Evolutionary conservation across 257 asterid genomes (phyloP), one percentile per base, ranked within the genome.

Genomic region (Marsdenia floribunda): DNA sequence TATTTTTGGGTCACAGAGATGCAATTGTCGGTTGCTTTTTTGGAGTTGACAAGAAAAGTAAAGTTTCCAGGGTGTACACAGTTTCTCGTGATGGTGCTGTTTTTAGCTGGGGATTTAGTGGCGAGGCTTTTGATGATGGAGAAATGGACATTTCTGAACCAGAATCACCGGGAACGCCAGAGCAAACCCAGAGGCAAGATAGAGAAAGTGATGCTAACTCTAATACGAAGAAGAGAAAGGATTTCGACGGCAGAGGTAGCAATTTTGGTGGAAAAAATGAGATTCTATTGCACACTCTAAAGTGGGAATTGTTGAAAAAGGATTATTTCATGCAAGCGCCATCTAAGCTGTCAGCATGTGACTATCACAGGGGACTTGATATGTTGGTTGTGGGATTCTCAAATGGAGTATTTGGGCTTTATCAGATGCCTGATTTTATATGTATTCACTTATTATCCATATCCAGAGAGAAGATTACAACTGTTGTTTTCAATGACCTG

Each of bases 401-500:
- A 42, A 89, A 88, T 81, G 99, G 99, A n/a, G 96, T 90, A 29
- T 95, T 95, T 78, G 98, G 93, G 18, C 87, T 95, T 67, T 92
- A 95, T 85, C 98, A 90, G 88, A 86, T 95, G 96, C 96, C 99
- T 18, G 97, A 89, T 76, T 95, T 95, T 75, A 89, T 88, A 74
- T 95, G 99, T 83, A 85, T 90, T 71, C 97, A 95, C 82, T 77
- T 89, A 80, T 55, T 95, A 74, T 90, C 98, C 2, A 90, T 92
- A 76, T 92, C 98, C 0, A 77, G 96, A 55, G 96, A 90, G 88
- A 94, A 94, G 87, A 88, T 95, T 57, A 90, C 97, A 4, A 87
- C 93, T 0, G 93, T 93, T 0, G 87, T 86, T 60, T 95, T 95
- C 80, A 95, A 92, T 86, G 97, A 77, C 80, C 84, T 85, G 21